Conservation (phyloP, 805 yeast genomes). For the Kurtzmaniella cleridarum region DNA sequence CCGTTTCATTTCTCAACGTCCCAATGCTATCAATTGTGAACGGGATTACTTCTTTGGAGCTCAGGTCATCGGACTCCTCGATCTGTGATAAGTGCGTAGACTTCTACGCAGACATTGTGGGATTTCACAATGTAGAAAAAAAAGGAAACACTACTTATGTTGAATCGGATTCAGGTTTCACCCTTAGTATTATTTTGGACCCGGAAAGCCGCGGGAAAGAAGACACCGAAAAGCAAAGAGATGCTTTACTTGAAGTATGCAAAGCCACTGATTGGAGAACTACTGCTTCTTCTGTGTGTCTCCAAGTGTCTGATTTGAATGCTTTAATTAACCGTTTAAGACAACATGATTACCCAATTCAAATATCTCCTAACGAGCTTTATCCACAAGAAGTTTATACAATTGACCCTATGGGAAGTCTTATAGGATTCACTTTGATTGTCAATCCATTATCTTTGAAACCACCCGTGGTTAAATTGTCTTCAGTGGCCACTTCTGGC, state of each 20-base stretch:
- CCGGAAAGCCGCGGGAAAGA: conserved; percentile 12
- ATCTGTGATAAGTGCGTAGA: conserved; percentile 41
- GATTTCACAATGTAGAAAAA: conserved; percentile 20
- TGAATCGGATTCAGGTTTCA: conserved; percentile 16
- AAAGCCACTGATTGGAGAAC: conserved; percentile 46
- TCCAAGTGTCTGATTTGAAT: conserved; percentile 40
- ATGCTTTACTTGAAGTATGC: conserved; percentile 11
- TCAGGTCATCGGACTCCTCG: conserved; percentile 46
- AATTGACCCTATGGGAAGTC: conserved; percentile 77
- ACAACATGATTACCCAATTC: conserved; percentile 32
- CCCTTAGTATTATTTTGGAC: conserved; percentile 16
- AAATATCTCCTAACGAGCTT: conserved; percentile 64
- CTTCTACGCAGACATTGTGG: conserved; percentile 52
- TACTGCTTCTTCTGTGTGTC: conserved; percentile 37
- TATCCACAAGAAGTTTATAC: conserved; percentile 73
- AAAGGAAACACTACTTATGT: conserved; percentile 14
- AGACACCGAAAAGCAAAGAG: conserved; percentile 12
- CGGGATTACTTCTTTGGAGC: conserved; percentile 49
- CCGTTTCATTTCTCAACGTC: no score
- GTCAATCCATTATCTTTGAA: conserved; percentile 51
- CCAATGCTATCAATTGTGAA: conserved; percentile 40
- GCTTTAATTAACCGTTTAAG: conserved; percentile 29
- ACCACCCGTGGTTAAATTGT: conserved; percentile 34
- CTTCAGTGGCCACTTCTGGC: neutral
- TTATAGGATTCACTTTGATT: conserved; percentile 72